These are phyloP conservation scores for Phytophthora boehmeriae DNA, from an alignment of 352 stramenopile species.

Conservation along the genomic window DNA sequence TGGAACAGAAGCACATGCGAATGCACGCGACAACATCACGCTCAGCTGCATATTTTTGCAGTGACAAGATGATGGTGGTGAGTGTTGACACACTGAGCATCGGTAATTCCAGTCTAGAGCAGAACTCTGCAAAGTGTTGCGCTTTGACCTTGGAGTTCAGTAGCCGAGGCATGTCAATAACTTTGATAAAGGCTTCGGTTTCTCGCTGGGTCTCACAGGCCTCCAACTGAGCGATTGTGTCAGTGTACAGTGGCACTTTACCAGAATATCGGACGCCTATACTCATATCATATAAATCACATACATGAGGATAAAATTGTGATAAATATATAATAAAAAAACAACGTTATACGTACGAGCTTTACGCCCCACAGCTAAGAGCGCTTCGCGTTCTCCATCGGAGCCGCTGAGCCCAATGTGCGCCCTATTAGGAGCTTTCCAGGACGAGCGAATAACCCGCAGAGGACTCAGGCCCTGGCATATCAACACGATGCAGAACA, in stretches of 20 bases:
- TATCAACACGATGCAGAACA: constrained; percentile 45
- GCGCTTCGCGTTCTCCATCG: constrained; percentile 52
- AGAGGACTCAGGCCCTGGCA: constrained; percentile 66
- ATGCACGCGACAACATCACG: constrained; percentile 60
- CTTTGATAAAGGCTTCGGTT: constrained; percentile 66
- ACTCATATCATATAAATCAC: too few species aligned
- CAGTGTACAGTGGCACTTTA: constrained; percentile 71
- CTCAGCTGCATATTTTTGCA: constrained; percentile 61
- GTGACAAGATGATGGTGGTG: constrained; percentile 53
- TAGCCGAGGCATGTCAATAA: constrained; percentile 55
- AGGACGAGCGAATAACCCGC: constrained; percentile 64
- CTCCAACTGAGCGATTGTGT: constrained; percentile 59
- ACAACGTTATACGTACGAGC: constrained; percentile 26
- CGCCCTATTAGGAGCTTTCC: constrained; percentile 46
- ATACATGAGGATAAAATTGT: too few species aligned
- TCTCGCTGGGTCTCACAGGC: constrained; percentile 44
- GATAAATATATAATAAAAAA: neutral
- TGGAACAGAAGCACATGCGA: constrained; percentile 59
- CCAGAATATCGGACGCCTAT: constrained; percentile 60
- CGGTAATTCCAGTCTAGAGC: constrained; percentile 43
- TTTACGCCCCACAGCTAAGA: constrained; percentile 49
- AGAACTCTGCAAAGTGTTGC: constrained; percentile 75
- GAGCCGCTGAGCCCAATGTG: constrained; percentile 40
- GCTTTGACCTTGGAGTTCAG: constrained; percentile 79
- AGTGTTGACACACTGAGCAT: constrained; percentile 44